Conservation (phyloP, 306 rosid genomes). For the Arachis hypogaea region DNA sequence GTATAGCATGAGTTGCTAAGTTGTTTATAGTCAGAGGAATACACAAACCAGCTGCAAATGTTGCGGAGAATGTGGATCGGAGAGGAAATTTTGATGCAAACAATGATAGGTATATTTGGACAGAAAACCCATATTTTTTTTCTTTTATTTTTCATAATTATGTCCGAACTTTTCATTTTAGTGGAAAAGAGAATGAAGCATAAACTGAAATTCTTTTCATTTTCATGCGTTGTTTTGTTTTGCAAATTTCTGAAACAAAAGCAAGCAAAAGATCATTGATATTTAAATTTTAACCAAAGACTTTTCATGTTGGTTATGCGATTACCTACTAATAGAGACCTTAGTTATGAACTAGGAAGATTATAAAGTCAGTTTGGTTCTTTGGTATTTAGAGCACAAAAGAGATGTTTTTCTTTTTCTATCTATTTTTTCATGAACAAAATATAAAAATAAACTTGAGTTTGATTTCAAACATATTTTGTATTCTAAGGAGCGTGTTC, state of each 20-base stretch:
- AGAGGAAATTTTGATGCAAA: slow-evolving; percentile 31
- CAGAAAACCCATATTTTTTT: not conserved
- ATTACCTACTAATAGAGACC: too few species aligned
- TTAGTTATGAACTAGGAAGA: not conserved
- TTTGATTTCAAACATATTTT: too few species aligned
- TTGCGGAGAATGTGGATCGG: slow-evolving; percentile 18
- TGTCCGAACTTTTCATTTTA: slow-evolving; percentile 21
- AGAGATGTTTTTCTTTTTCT: too few species aligned
- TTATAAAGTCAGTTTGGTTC: not conserved
- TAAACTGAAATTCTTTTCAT: slow-evolving; percentile 3
- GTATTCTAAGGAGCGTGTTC: not conserved
- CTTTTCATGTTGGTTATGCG: too few species aligned
- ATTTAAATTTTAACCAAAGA: too few species aligned
- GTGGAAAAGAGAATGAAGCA: slow-evolving; percentile 28
- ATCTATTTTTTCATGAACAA: too few species aligned
- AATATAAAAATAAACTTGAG: too few species aligned
- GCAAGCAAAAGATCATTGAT: too few species aligned
- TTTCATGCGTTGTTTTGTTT: not conserved
- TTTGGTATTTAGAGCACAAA: too few species aligned
- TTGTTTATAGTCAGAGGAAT: slow-evolving; percentile 21
- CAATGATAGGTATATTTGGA: slow-evolving; percentile 10
- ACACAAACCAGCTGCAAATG: slow-evolving; percentile 31
- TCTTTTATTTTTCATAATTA: not conserved
- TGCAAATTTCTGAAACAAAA: not conserved
- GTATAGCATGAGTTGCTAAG: slow-evolving; percentile 41